These are phyloP conservation scores for Exserohilum turcica DNA, from an alignment of 2,329 filamentous ascomycete species.

Conservation along the genomic window DNA sequence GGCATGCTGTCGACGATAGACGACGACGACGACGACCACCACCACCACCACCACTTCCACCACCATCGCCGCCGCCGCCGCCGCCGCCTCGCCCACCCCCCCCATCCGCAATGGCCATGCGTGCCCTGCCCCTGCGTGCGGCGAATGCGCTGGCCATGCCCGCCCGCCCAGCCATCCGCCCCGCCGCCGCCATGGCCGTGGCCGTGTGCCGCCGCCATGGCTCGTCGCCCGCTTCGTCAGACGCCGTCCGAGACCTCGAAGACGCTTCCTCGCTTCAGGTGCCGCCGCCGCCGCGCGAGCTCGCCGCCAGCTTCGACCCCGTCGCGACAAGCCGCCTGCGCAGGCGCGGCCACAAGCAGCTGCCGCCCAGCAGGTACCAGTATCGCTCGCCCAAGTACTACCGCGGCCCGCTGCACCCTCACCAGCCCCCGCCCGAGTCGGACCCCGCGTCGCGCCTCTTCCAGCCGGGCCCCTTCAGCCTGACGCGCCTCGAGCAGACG, in stretches of 20 bases:
- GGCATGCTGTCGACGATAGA: conserved; percentile 1
- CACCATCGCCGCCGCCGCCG: too few relatives aligned
- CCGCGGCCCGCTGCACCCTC: conserved; percentile 88
- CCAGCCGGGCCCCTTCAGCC: conserved; percentile 86
- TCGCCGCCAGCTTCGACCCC: conserved; percentile 56
- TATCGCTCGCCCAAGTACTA: conserved; percentile 94
- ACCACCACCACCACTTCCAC: too few relatives aligned
- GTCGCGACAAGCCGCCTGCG: conserved; percentile 53
- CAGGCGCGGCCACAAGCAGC: conserved; percentile 47
- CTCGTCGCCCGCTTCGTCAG: conserved; percentile 55
- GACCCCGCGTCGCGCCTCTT: conserved; percentile 89
- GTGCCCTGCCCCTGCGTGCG: conserved; percentile 42
- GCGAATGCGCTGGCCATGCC: conserved; percentile 33
- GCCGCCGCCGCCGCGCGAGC: conserved; percentile 47
- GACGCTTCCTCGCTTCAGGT: conserved; percentile 52
- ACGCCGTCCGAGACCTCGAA: conserved; percentile 55
- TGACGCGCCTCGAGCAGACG: conserved; percentile 86
- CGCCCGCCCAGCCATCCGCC: conserved; percentile 28
- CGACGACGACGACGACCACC: conserved; percentile 9
- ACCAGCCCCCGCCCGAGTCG: conserved; percentile 84
- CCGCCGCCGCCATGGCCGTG: conserved; percentile 19
- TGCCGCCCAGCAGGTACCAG: conserved; percentile 71
- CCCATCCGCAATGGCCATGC: conserved; percentile 43
- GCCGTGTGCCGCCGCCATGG: conserved; percentile 52
- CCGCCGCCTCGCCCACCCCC: conserved; percentile 4